Percentiles rank a stretch among this genome's conserved stretches.
phyloP scores from a whole-genome alignment of 306 rosid genomes.

The Abrus pulchellus region DNA sequence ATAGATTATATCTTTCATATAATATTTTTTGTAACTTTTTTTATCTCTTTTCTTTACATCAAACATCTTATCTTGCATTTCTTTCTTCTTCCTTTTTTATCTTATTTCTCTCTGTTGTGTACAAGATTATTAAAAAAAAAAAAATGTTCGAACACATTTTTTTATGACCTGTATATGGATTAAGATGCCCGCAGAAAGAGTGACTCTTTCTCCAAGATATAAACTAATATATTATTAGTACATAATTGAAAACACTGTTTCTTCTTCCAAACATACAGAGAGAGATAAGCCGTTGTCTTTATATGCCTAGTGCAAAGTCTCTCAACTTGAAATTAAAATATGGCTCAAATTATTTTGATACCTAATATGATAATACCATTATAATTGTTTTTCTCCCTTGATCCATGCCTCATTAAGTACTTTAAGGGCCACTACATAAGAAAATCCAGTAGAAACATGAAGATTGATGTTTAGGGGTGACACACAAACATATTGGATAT shows the following conservation, averaged over 20 bases:
- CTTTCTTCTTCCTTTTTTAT: too few species aligned
- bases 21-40: too few species aligned
- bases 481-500: conserved; percentile 15
- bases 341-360: conserved; percentile 25
- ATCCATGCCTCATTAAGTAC: conserved; percentile 27
- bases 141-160: too few species aligned
- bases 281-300: conserved; percentile 37
- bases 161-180: conserved; percentile 34
- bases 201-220: conserved; percentile 37
- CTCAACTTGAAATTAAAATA: conserved; percentile 30
- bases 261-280: conserved; percentile 34
- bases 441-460: conserved; percentile 32
- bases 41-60: too few species aligned
- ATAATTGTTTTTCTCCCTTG: neutral
- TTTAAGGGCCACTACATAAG: conserved; percentile 42
- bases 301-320: conserved; percentile 46
- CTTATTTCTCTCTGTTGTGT: too few species aligned
- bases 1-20: too few species aligned
- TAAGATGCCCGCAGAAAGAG: conserved; percentile 33
- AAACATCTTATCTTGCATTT: too few species aligned
- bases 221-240: neutral
- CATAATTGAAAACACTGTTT: conserved; percentile 40
- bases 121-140: too few species aligned
- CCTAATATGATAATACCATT: conserved; percentile 12
- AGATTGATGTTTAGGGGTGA: conserved; percentile 32